Base-by-base conservation (phyloP, 805 yeast species). In the Priceomyces castillae region DNA sequence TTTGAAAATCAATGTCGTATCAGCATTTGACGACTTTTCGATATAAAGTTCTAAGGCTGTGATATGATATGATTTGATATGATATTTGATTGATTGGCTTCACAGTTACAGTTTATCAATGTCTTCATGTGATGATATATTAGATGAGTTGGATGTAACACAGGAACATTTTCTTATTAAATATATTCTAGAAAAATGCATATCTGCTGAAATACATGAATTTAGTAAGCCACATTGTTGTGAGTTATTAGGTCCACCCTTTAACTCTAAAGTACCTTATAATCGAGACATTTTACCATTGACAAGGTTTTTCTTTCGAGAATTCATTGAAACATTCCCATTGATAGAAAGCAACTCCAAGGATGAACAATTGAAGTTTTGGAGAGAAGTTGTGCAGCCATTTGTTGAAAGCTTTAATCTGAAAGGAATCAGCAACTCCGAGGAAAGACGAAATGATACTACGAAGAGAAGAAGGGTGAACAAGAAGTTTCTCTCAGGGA, bases 101-200 rank as follows among this genome's bases (percentile, higher is more conserved):
- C n/a, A 22, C 25, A 7, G 25, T 9, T 9, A 22, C 6, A 22
- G 9, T 22, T 22, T 9, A 22, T 22, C 25, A 25, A 30, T 39
- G 36, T 3, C 37, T 15, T n/a, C 17, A 15, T 15, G 23, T n/a
- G 14, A 17, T 15, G 31, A 23, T 4, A 15, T 37, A 14, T 26
- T 37, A 17, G 40, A 37, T 5, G 42, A 34, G 14, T 40, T 84
- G 37, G 64, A 80, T 11, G 79, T 90, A 2, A 71, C 77, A 0
- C 88, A 90, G 59, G 96, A 89, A 62, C 97, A 92, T 57, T 86
- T 85, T 61, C 73, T 94, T 42, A 92, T 92, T 62, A 81, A 95
- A 54, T 90, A 87, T 63, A 71, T 92, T 14, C 66, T 92, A 20
- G 76, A 78, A 48, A 69, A 76, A 10, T 78, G 86, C 56, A 64